Conservation (phyloP, 1,284 basidiomycete species). For the Cutaneotrichosporon arboriforme region DNA sequence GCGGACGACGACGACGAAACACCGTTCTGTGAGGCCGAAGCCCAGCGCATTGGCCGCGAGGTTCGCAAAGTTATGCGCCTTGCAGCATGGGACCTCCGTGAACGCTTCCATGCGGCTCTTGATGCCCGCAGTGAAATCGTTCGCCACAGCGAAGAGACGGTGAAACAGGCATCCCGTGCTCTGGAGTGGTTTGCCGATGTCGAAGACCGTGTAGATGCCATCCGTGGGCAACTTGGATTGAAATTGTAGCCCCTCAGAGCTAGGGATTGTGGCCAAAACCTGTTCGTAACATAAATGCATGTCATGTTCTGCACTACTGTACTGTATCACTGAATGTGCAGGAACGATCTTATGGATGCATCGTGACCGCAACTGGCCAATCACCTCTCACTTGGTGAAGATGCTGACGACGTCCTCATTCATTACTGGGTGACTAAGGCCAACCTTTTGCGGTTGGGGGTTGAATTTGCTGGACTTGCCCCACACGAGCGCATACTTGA, state of each 20-base stretch:
- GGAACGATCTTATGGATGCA: no score
- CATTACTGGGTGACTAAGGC: conserved; percentile 76
- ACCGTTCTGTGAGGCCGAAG: conserved; percentile 65
- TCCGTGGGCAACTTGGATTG: conserved; percentile 48
- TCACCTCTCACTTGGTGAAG: conserved; percentile 42
- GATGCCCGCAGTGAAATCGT: conserved; percentile 72
- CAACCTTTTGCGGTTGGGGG: conserved; percentile 88
- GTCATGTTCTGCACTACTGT: no score
- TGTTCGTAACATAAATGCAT: no score
- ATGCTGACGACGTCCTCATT: conserved; percentile 77
- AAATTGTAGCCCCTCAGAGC: conserved; percentile 16
- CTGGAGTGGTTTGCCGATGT: conserved; percentile 65
- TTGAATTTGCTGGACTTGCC: conserved; percentile 85
- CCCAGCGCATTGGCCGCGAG: conserved; percentile 71
- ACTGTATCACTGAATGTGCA: no score
- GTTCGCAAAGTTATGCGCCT: conserved; percentile 89
- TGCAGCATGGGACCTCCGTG: conserved; percentile 85
- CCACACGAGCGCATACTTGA: conserved; percentile 84
- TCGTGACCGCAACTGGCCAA: no score
- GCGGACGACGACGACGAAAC: conserved; percentile 33
- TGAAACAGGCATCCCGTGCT: conserved; percentile 65
- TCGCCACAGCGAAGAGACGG: conserved; percentile 67
- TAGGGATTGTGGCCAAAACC: no score
- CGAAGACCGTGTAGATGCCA: conserved; percentile 56
- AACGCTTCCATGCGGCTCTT: conserved; percentile 74